Percentiles rank a stretch among this genome's conserved stretches.
phyloP scores from a whole-genome alignment of 441 rosid genomes.

The Syzygium syzygioides region DNA sequence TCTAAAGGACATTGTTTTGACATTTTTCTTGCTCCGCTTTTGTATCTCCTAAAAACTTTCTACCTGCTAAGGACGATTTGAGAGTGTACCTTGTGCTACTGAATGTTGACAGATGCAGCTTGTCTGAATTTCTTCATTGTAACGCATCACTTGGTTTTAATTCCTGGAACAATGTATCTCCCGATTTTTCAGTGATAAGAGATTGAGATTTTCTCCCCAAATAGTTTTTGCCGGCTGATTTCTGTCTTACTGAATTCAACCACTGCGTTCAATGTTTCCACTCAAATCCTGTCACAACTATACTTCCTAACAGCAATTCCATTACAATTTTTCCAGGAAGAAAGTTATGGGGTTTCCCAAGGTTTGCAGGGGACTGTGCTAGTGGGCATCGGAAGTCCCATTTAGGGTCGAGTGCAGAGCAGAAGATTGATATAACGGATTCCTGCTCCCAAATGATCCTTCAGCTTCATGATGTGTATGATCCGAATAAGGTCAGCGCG shows the following conservation, averaged over 20 bases:
- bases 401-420: slow-evolving; percentile 54
- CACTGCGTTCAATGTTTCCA: neutral
- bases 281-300: neutral
- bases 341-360: slow-evolving; percentile 83
- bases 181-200: neutral
- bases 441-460: slow-evolving; percentile 95
- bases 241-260: neutral
- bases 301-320: neutral
- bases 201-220: neutral
- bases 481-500: slow-evolving; percentile 76
- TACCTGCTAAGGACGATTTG: neutral
- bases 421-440: slow-evolving; percentile 68
- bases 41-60: neutral
- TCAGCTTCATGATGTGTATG: slow-evolving; percentile 94
- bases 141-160: neutral
- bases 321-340: slow-evolving; percentile 39
- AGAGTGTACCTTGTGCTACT: neutral
- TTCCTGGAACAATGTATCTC: neutral
- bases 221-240: neutral
- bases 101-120: neutral
- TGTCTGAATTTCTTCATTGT: neutral
- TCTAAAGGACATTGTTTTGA: neutral
- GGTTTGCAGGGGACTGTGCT: slow-evolving; percentile 88
- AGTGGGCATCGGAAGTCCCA: slow-evolving; percentile 52
- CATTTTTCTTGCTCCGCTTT: neutral